Base-by-base conservation (phyloP, 495 filamentous ascomycete genomes). In the Cladorrhinum samala region DNA sequence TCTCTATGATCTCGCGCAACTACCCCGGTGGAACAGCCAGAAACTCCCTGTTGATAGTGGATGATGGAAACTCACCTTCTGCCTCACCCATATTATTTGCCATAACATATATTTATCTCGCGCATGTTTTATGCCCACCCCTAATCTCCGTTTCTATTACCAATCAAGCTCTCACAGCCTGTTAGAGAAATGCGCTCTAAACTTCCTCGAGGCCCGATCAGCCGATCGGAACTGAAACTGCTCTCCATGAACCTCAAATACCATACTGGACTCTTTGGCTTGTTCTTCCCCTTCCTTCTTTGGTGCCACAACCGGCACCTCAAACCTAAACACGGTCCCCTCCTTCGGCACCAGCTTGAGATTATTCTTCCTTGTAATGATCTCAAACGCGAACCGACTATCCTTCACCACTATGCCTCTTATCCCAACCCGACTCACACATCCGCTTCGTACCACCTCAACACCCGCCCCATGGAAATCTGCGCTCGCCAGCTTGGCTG, bases 391-490 rank as follows among this genome's bases (percentile, higher is more conserved):
- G 66, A 86, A 89, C 67, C 85, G 90, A 25, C 86, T 83, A 73
- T 98, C 93, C 65, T 88, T 83, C 17, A 95, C 80, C 60, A 96
- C 87, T 63, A 96, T 90, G 13, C 93, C 93, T 59, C 72, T 80
- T 41, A 90, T 61, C 0, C 93, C 92, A 3, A 98, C 93, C 50
- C 91, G 72, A 39, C 86, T 82, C 39, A 84, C 81, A 73, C 88
- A 95, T 46, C 81, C 64, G 67, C 88, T 88, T 53, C 91, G 71
- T 53, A 92, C 86, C 25, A 97, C 87, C 76, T 90, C 84, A 13
- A 96, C 65, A 66, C 83, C 72, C 16, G 92, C 91, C 0, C 93
- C 93, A 67, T 96, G 93, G 59, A 84, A 94, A 68, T 98, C 93
- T 36, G 89, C 89, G 61, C 84, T 87, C 18, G 77, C 82, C 49